Conservation (phyloP, 352 stramenopile species). For the Phytophthora tentaculata region DNA sequence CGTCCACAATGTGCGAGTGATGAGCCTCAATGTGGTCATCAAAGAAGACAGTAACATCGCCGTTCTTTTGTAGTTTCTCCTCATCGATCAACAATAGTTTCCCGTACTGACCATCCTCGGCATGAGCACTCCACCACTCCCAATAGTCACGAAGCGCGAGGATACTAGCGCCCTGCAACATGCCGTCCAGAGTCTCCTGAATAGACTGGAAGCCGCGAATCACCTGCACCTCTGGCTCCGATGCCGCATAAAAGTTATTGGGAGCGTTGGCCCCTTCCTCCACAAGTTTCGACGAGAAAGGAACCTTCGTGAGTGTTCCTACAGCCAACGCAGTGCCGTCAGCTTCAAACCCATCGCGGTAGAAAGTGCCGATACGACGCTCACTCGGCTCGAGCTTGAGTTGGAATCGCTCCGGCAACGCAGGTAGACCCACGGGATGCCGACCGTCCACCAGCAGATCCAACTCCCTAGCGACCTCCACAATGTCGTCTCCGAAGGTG, state of each 20-base stretch:
- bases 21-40: slow-evolving; percentile 84
- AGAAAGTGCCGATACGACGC: slow-evolving; percentile 66
- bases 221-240: slow-evolving; percentile 42
- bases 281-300: slow-evolving; percentile 50
- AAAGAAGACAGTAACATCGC: slow-evolving; percentile 60
- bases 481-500: slow-evolving; percentile 84
- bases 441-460: slow-evolving; percentile 66
- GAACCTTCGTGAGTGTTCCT: slow-evolving; percentile 66
- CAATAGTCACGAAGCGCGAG: slow-evolving; percentile 84
- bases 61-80: slow-evolving; percentile 13
- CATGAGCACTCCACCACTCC: slow-evolving; percentile 88
- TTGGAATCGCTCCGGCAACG: slow-evolving; percentile 56
- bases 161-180: slow-evolving; percentile 45
- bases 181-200: slow-evolving; percentile 40
- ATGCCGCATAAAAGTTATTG: slow-evolving; percentile 47
- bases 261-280: slow-evolving; percentile 36
- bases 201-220: slow-evolving; percentile 67
- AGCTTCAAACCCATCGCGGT: slow-evolving; percentile 67
- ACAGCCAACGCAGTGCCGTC: slow-evolving; percentile 66
- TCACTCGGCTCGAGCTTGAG: slow-evolving; percentile 44
- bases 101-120: slow-evolving; percentile 75
- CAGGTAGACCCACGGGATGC: slow-evolving; percentile 56
- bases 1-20: slow-evolving; percentile 82
- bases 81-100: slow-evolving; percentile 73
- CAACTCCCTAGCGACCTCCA: slow-evolving; percentile 76